Base-by-base conservation (phyloP, 495 filamentous ascomycete genomes). In the Lasiosphaeris hirsuta region DNA sequence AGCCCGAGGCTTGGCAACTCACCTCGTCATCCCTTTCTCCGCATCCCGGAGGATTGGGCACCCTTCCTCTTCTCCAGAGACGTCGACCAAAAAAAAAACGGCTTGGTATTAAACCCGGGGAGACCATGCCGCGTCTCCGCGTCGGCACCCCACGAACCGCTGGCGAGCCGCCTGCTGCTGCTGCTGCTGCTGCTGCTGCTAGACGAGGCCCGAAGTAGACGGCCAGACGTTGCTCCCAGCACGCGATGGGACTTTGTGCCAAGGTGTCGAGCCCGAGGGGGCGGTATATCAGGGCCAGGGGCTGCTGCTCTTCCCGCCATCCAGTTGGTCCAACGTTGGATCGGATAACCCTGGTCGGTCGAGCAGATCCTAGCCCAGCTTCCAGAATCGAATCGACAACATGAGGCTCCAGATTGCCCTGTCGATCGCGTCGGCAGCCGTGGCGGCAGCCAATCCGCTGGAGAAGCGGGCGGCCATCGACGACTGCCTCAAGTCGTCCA, bases 401-500 rank as follows among this genome's bases (percentile, higher is more conserved):
- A 66, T 66, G 61, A 48, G 62, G 59, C 17, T 52, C 39, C 47
- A 44, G 18, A 23, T 54, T 19, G 46, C 43, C n/a, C 45, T 61
- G 13, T 57, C 59, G 13, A 46, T 56, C 48, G 44, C 61, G 10
- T 53, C 53, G 40, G 61, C 51, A 10, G 51, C 43, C 41, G 17
- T 62, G 39, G 63, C 54, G n/a, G 56, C 53, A 9, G 64, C 61
- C 35, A 58, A 59, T 5, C 60, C 63, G 9, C 53, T 68, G 1
- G 37, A 51, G 23, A 68, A 65, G 54, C 56, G 63, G 34, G 72
- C 72, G 43, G 69, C 66, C 39, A 57, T 78, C 38, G 69, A 74
- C 47, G 74, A 76, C 50, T 78, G 76, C 50, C 65, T 78, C 18
- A 61, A 65, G 18, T 47, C 67, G 10, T 66, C 71, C 41, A 52